These are phyloP conservation scores for Miamiensis avidus DNA, from an alignment of 169 alveolate species.

Conservation along the genomic window DNA sequence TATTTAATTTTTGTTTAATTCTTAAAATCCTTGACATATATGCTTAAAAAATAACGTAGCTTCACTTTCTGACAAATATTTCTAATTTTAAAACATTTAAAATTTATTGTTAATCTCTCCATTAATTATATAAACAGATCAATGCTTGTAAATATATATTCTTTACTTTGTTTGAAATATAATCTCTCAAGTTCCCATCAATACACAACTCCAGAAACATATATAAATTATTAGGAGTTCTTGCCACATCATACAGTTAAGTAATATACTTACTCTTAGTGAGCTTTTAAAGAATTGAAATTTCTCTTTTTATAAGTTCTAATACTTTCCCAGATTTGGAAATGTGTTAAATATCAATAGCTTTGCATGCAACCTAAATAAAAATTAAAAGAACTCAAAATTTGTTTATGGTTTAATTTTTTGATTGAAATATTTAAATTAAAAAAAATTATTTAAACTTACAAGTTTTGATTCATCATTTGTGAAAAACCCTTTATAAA, in stretches of 20 bases:
- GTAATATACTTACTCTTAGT: slow-evolving; percentile 50
- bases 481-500: slow-evolving; percentile 36
- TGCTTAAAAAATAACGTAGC: slow-evolving; percentile 45
- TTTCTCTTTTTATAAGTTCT: slow-evolving; percentile 39
- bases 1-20: slow-evolving; percentile 29
- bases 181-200: slow-evolving; percentile 70
- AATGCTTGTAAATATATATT: not conserved
- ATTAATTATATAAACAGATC: no score
- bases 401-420: no score
- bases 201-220: slow-evolving; percentile 75
- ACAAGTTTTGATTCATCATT: slow-evolving; percentile 37
- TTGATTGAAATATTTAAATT: no score
- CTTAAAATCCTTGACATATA: slow-evolving; percentile 44
- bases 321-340: slow-evolving; percentile 30
- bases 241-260: slow-evolving; percentile 50
- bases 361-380: slow-evolving; percentile 30
- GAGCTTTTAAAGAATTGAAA: slow-evolving; percentile 31
- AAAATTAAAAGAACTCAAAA: no score
- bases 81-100: no score
- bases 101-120: no score
- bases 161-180: slow-evolving; percentile 45
- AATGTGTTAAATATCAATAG: slow-evolving; percentile 26
- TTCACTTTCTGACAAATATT: slow-evolving; percentile 37
- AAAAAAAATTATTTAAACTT: no score
- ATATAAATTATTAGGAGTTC: slow-evolving; percentile 63